Evolutionary conservation across 257 asterid species (phyloP).

Genomic region (Fraxinus cuspidata): DNA sequence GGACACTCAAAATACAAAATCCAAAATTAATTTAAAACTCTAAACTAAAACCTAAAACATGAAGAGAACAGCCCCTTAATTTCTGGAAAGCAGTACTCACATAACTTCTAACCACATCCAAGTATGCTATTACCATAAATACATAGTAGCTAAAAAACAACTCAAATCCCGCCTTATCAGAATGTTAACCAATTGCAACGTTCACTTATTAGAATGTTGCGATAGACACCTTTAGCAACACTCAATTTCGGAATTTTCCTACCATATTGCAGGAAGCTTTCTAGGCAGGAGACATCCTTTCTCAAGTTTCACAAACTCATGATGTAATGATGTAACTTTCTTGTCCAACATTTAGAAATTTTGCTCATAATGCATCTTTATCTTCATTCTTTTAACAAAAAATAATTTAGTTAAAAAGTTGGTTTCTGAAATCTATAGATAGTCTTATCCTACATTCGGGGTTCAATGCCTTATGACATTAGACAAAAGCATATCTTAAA

Average conservation of each 20-base stretch:
- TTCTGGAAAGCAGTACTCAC: too few species aligned
- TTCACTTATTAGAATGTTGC: too few species aligned
- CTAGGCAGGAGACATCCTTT: constrained; percentile 38
- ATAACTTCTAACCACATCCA: too few species aligned
- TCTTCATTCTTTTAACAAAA: background rate
- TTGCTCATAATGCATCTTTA: background rate
- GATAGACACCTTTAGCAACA: too few species aligned
- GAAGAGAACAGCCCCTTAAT: too few species aligned
- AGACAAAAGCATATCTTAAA: constrained; percentile 64
- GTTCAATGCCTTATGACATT: constrained; percentile 46
- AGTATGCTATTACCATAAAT: too few species aligned
- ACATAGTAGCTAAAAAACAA: too few species aligned
- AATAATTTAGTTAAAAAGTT: background rate
- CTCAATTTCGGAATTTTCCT: constrained; percentile 19
- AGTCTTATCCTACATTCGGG: constrained; percentile 11
- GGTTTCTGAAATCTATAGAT: background rate
- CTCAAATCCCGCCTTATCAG: too few species aligned
- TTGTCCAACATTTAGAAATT: background rate
- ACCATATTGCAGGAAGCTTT: constrained; percentile 37
- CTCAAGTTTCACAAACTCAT: constrained; percentile 55
- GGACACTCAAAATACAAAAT: too few species aligned
- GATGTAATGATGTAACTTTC: constrained; percentile 55
- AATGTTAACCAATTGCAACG: too few species aligned
- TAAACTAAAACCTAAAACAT: too few species aligned
- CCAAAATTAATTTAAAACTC: too few species aligned